Evolutionary conservation across 1,139 yeast genomes (phyloP).

Genomic region (Candida buenavistaensis): DNA sequence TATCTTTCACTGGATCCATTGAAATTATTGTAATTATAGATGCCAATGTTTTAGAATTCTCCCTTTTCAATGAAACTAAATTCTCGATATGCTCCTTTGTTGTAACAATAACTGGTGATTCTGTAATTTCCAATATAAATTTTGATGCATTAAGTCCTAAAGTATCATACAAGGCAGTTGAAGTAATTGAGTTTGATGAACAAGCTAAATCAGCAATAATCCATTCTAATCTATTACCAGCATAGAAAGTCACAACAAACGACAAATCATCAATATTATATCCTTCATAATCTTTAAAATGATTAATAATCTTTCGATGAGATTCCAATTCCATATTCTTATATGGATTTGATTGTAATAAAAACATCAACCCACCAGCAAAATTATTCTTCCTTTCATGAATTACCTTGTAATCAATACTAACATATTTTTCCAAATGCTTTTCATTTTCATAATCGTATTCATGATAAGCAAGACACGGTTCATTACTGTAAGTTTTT

Average conservation of each 20-base stretch:
- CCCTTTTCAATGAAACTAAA: constrained; percentile 27
- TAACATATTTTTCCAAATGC: constrained; percentile 20
- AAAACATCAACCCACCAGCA: constrained; percentile 34
- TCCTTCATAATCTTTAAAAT: constrained; percentile 19
- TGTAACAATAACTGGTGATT: constrained; percentile 36
- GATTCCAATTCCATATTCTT: constrained; percentile 21
- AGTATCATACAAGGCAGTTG: constrained; percentile 42
- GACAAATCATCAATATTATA: constrained; percentile 27
- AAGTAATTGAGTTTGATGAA: constrained; percentile 33
- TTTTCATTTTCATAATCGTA: constrained; percentile 27
- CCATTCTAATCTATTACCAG: constrained; percentile 42
- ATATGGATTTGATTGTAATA: constrained; percentile 30
- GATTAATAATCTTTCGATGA: constrained; percentile 30
- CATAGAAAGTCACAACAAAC: constrained; percentile 34
- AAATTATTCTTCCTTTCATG: constrained; percentile 22
- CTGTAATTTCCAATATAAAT: constrained; percentile 33
- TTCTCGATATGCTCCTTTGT: constrained; percentile 30
- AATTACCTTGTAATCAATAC: constrained; percentile 24
- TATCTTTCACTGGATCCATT: constrained; percentile 32
- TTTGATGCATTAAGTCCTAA: constrained; percentile 36
- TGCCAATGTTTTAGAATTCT: constrained; percentile 24
- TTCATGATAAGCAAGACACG: constrained; percentile 32
- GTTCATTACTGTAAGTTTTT: constrained; percentile 18
- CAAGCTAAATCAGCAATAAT: constrained; percentile 38
- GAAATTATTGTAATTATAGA: constrained; percentile 31